phyloP scores from a whole-genome alignment of 169 alveolate species.

The Cryptosporidium baileyi region DNA sequence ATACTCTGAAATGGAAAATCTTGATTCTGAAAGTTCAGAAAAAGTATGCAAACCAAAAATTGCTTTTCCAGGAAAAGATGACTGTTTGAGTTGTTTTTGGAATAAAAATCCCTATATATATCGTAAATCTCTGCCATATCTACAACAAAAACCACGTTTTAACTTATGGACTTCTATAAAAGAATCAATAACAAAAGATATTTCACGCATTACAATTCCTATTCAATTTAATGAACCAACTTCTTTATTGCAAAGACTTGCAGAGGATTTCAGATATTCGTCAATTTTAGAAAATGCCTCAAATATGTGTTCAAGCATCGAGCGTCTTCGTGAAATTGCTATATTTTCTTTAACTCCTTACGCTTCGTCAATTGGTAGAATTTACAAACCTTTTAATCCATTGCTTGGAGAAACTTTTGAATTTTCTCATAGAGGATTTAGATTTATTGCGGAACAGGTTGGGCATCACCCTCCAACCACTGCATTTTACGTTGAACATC shows the following conservation, averaged over 20 bases:
- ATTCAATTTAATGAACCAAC: constrained; percentile 95
- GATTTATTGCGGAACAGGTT: constrained; percentile 89
- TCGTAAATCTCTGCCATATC: constrained; percentile 20
- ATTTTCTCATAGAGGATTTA: constrained; percentile 87
- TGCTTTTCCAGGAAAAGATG: constrained; percentile 1
- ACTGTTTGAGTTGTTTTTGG: constrained; percentile 47
- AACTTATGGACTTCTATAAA: constrained; percentile 91
- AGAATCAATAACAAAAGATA: constrained; percentile 95
- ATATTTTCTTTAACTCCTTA: constrained; percentile 88
- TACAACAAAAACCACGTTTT: constrained; percentile 61
- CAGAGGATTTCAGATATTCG: constrained; percentile 92
- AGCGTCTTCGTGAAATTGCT: constrained; percentile 86
- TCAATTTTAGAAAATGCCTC: constrained; percentile 79
- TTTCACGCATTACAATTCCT: constrained; percentile 94
- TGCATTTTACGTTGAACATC: constrained; percentile 85
- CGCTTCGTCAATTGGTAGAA: constrained; percentile 87
- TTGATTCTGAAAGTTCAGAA: not conserved
- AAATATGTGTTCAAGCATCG: constrained; percentile 51
- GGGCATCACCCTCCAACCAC: constrained; percentile 96
- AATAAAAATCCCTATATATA: constrained; percentile 13
- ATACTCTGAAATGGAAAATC: constrained; percentile 24
- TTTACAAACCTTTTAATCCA: constrained; percentile 94
- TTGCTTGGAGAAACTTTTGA: constrained; percentile 96
- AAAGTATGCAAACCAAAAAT: not conserved
- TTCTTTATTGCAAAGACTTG: constrained; percentile 91